Base-by-base conservation (phyloP, 495 filamentous ascomycete species). In the Friedmanniomyces endolithicus region DNA sequence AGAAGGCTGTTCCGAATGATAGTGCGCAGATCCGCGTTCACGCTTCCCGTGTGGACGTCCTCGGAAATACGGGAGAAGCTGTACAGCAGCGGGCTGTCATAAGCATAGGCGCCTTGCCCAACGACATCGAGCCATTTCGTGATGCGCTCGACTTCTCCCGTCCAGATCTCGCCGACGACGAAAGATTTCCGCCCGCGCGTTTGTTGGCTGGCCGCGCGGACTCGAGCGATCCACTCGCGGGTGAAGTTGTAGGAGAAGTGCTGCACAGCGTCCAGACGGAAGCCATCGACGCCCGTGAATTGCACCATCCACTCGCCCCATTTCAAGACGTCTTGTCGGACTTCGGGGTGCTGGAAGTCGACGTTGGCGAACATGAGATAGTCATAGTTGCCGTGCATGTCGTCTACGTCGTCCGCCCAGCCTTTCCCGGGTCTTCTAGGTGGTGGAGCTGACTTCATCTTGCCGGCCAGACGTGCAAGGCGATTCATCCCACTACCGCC, bases 161-260 rank as follows among this genome's bases (percentile, higher is more conserved):
- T 75, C 85, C 84, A 88, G 63, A 82, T 87, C 61, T 88, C 86
- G 25, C 82, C 84, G 9, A 90, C 82, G 19, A 85, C 70, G 61
- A 86, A 86, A 67, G 78, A 81, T 9, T 78, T 70, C 0, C 68
- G 59, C 11, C 76, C 76, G 1, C 48, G n/a, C 24, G 52, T 40
- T 16, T 35, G 11, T 1, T 27, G 44, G 35, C 74, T 67, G 0
- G 67, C 61, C 14, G 70, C 58, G 23, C 80, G 71, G 27, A 87
- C 58, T 48, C 74, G 65, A 1, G 68, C 63, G 25, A 85, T 73
- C 56, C 86, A 84, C 2, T 76, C 70, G 27, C 71, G 71, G 17
- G 84, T 75, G 61, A 87, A 88, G 0, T 71, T 71, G 49, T 78
- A 74, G 12, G 78, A 82, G 64, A 81, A 84, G 67, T 89, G 85